These are phyloP conservation scores for Lachnellula occidentalis DNA, from an alignment of 2,329 filamentous ascomycete genomes.

Conservation along the genomic window DNA sequence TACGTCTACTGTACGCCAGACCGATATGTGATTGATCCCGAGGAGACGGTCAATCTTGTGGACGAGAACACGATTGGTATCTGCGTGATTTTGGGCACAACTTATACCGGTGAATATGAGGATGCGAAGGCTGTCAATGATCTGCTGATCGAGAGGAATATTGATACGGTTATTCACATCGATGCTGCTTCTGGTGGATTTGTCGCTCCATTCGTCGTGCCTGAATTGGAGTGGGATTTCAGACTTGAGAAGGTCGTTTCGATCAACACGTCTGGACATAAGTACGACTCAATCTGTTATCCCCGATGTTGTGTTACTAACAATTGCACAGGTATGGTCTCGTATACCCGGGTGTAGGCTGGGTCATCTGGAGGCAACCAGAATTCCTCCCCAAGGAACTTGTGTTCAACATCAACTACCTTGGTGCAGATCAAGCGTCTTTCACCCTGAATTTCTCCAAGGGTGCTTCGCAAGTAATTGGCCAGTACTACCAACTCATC, in stretches of 20 bases:
- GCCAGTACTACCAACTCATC: slow-evolving; percentile 96
- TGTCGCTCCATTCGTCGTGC: slow-evolving; percentile 84
- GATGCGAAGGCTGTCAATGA: slow-evolving; percentile 91
- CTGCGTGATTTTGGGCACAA: slow-evolving; percentile 84
- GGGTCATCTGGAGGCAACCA: slow-evolving; percentile 82
- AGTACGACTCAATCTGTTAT: slow-evolving; percentile 37
- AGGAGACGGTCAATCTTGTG: slow-evolving; percentile 53
- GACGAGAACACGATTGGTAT: slow-evolving; percentile 82
- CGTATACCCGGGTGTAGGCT: slow-evolving; percentile 88
- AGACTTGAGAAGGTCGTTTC: slow-evolving; percentile 80
- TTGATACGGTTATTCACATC: slow-evolving; percentile 87
- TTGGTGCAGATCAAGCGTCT: slow-evolving; percentile 88
- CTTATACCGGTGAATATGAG: slow-evolving; percentile 94
- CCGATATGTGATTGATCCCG: slow-evolving; percentile 58
- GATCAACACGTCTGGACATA: slow-evolving; percentile 93
- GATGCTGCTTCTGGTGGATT: slow-evolving; percentile 91
- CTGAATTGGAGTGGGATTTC: slow-evolving; percentile 87
- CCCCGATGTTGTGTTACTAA: not conserved
- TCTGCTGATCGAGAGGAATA: slow-evolving; percentile 64
- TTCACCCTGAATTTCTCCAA: slow-evolving; percentile 98
- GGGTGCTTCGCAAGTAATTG: slow-evolving; percentile 89
- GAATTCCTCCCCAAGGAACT: slow-evolving; percentile 80
- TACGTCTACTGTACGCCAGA: slow-evolving; percentile 60
- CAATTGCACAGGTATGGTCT: slow-evolving; percentile 64
- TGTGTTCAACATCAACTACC: slow-evolving; percentile 99